Evolutionary conservation across 345 rosid genomes (phyloP).

Genomic region (Salix caprea): DNA sequence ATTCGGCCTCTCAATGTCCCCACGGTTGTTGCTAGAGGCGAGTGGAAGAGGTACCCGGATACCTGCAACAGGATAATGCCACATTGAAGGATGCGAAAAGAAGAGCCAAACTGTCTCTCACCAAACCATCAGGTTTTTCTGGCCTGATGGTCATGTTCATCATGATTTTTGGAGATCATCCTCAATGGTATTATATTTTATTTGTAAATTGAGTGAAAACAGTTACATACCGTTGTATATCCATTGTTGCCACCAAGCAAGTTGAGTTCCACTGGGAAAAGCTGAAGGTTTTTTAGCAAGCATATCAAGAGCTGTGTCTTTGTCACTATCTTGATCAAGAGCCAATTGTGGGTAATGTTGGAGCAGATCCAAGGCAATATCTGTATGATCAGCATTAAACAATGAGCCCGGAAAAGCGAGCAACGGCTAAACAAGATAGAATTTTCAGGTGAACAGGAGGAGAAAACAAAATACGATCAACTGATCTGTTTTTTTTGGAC

Average conservation of each 20-base stretch:
- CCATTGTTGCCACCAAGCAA: constrained; percentile 54
- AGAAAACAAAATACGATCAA: background rate
- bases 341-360: constrained; percentile 42
- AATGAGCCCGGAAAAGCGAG: background rate
- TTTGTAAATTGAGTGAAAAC: background rate
- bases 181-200: too few species aligned
- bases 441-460: background rate
- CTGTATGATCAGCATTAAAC: constrained; percentile 16
- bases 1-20: constrained; percentile 16
- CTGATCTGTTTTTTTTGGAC: too few species aligned
- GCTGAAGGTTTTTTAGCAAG: constrained; percentile 65
- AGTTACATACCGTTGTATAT: constrained; percentile 42
- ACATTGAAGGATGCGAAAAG: background rate
- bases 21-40: background rate
- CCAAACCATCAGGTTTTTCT: background rate
- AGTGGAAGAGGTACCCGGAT: constrained; percentile 16
- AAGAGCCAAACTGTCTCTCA: background rate
- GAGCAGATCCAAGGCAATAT: constrained; percentile 64
- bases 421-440: background rate
- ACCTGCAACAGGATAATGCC: constrained; percentile 3
- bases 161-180: too few species aligned
- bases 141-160: background rate
- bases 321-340: constrained; percentile 46
- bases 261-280: constrained; percentile 53
- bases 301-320: constrained; percentile 51